Evolutionary conservation across 371 early-diverging fungal species (phyloP).

Genomic region (Fennellomyces sp.): DNA sequence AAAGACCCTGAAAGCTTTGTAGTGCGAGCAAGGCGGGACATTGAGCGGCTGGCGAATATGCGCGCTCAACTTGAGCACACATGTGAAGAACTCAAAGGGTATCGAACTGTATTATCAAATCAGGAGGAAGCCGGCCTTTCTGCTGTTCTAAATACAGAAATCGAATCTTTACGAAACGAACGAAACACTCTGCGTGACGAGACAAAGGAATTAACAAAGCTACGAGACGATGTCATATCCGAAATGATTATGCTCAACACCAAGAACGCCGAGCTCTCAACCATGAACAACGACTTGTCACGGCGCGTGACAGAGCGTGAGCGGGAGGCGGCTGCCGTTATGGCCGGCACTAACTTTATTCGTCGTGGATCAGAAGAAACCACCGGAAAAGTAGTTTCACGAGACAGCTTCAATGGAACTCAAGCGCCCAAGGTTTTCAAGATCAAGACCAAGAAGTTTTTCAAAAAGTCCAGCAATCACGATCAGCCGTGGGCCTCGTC

Average conservation of each 20-base stretch:
- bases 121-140: slow-evolving; percentile 33
- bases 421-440: slow-evolving; percentile 44
- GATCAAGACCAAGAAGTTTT: slow-evolving; percentile 51
- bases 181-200: slow-evolving; percentile 26
- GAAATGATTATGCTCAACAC: slow-evolving; percentile 58
- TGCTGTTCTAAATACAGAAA: slow-evolving; percentile 18
- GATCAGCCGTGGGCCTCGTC: neutral
- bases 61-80: slow-evolving; percentile 38
- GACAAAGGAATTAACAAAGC: slow-evolving; percentile 26
- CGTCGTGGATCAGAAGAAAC: slow-evolving; percentile 14
- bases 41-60: slow-evolving; percentile 35
- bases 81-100: slow-evolving; percentile 39
- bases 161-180: slow-evolving; percentile 31
- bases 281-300: slow-evolving; percentile 60
- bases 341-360: slow-evolving; percentile 26
- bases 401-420: slow-evolving; percentile 31
- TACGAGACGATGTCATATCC: slow-evolving; percentile 45
- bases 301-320: slow-evolving; percentile 42
- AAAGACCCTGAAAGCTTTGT: slow-evolving; percentile 22
- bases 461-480: slow-evolving; percentile 31
- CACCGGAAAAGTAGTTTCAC: slow-evolving; percentile 20
- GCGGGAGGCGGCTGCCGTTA: slow-evolving; percentile 27
- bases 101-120: slow-evolving; percentile 28
- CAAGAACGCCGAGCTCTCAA: slow-evolving; percentile 55
- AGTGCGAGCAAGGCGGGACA: slow-evolving; percentile 34